These are phyloP conservation scores for Malassezia obtusa DNA, from an alignment of 1,284 basidiomycete species.

Conservation along the genomic window DNA sequence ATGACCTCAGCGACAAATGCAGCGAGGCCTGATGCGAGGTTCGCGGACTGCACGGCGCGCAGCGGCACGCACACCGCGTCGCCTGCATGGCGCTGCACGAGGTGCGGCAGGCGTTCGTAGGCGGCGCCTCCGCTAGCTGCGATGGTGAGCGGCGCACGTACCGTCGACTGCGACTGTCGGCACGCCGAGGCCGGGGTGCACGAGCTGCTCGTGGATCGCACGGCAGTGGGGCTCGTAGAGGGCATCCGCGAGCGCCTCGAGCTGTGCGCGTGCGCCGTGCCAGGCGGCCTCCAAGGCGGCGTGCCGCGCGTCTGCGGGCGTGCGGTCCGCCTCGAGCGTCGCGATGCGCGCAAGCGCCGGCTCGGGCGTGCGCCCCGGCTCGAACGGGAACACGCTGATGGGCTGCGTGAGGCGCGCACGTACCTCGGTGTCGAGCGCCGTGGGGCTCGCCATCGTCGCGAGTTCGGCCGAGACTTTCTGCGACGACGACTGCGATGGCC, in stretches of 20 bases:
- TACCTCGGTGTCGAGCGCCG: constrained; percentile 13
- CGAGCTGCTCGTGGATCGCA: not conserved
- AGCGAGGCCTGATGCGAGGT: not conserved
- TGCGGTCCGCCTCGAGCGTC: not conserved
- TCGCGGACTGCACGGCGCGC: constrained; percentile 4
- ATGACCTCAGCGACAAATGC: constrained; percentile 1
- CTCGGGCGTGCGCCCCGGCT: not conserved
- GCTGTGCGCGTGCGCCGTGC: not conserved
- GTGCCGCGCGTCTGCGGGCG: not conserved
- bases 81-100: not conserved
- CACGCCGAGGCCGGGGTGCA: not conserved
- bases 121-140: not conserved
- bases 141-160: not conserved
- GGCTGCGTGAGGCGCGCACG: not conserved
- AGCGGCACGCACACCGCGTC: not conserved
- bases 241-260: not conserved
- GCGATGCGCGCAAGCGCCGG: not conserved
- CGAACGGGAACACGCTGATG: not conserved
- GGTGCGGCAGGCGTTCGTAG: not conserved
- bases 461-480: not conserved
- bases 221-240: not conserved
- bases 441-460: not conserved
- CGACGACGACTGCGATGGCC: constrained; percentile 4
- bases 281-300: not conserved
- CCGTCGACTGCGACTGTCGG: not conserved